Evolutionary conservation across 2,329 filamentous ascomycete species (phyloP).

Genomic region (Biscogniauxia marginata): DNA sequence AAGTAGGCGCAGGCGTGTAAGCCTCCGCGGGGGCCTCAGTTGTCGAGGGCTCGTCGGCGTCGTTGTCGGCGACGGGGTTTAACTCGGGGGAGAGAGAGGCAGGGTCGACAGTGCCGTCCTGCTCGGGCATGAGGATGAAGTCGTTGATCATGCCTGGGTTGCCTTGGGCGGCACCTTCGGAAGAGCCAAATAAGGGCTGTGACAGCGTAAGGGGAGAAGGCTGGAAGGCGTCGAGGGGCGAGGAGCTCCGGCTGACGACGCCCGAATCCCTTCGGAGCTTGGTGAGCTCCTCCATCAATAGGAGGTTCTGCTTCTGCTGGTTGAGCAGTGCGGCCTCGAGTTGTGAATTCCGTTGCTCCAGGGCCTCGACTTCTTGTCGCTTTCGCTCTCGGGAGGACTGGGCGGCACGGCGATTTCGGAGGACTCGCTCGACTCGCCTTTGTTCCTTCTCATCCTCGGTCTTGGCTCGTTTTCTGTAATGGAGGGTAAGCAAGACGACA

Average conservation of each 20-base stretch:
- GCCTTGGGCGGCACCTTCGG: slow-evolving; percentile 26
- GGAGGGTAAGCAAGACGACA: slow-evolving; percentile 7
- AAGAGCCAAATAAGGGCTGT: slow-evolving; percentile 54
- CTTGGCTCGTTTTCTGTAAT: slow-evolving; percentile 84
- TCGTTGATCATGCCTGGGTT: slow-evolving; percentile 42
- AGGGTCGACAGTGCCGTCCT: slow-evolving; percentile 57
- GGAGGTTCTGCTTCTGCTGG: slow-evolving; percentile 53
- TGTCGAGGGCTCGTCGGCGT: slow-evolving; percentile 28
- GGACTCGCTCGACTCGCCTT: slow-evolving; percentile 92
- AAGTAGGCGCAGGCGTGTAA: slow-evolving; percentile 38
- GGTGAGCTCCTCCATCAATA: slow-evolving; percentile 50
- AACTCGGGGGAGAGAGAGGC: slow-evolving; percentile 60
- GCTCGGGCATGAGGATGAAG: slow-evolving; percentile 40
- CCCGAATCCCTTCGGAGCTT: slow-evolving; percentile 46
- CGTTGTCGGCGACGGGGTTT: slow-evolving; percentile 48
- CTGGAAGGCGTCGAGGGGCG: slow-evolving; percentile 42
- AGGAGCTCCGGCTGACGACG: slow-evolving; percentile 40
- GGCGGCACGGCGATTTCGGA: slow-evolving; percentile 91
- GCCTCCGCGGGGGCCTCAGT: slow-evolving; percentile 22
- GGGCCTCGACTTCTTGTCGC: slow-evolving; percentile 79
- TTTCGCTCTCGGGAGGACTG: slow-evolving; percentile 96
- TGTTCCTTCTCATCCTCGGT: slow-evolving; percentile 99
- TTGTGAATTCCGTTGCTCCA: slow-evolving; percentile 73
- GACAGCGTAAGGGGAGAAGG: slow-evolving; percentile 56
- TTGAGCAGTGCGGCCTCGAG: slow-evolving; percentile 63